Evolutionary conservation across 768 basidiomycete species (phyloP).

Genomic region (Amanita jacksonii): DNA sequence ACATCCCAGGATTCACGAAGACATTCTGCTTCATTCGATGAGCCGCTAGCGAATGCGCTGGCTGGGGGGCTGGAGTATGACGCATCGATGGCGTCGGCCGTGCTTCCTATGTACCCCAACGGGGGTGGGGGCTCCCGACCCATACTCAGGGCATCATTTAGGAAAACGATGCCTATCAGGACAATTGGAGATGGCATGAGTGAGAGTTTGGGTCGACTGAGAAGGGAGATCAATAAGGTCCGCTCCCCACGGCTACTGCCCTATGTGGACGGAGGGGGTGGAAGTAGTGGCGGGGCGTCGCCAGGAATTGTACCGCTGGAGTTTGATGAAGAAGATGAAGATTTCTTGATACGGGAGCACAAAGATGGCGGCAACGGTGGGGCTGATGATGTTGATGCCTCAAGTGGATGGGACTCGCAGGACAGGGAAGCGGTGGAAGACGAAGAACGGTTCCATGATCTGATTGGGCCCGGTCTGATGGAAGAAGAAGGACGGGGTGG

Average conservation of each 20-base stretch:
- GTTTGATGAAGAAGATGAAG: constrained; percentile 66
- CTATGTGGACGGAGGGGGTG: constrained; percentile 11
- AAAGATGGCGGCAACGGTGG: too few relatives aligned
- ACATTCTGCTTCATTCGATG: constrained; percentile 59
- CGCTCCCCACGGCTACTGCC: constrained; percentile 32
- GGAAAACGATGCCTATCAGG: constrained; percentile 49
- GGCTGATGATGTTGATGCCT: constrained; percentile 25
- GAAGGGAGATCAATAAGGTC: constrained; percentile 45
- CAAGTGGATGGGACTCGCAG: constrained; percentile 37
- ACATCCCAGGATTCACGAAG: constrained; percentile 32
- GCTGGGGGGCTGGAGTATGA: constrained; percentile 45
- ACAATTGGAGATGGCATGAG: constrained; percentile 48
- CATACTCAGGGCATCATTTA: constrained; percentile 26
- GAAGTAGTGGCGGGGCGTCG: constrained; percentile 8
- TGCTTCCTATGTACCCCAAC: constrained; percentile 79
- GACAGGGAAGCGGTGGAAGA: constrained; percentile 41
- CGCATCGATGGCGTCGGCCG: constrained; percentile 23
- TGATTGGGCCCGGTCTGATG: constrained; percentile 19
- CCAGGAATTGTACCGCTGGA: constrained; percentile 35
- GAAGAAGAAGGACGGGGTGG: constrained; percentile 13
- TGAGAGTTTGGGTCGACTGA: constrained; percentile 50
- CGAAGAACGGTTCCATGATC: constrained; percentile 39
- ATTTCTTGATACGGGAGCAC: too few relatives aligned
- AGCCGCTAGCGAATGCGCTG: constrained; percentile 69
- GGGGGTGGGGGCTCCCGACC: constrained; percentile 40